Evolutionary conservation across 495 filamentous ascomycete species (phyloP).

Genomic region (Penicillium robsamsonii): DNA sequence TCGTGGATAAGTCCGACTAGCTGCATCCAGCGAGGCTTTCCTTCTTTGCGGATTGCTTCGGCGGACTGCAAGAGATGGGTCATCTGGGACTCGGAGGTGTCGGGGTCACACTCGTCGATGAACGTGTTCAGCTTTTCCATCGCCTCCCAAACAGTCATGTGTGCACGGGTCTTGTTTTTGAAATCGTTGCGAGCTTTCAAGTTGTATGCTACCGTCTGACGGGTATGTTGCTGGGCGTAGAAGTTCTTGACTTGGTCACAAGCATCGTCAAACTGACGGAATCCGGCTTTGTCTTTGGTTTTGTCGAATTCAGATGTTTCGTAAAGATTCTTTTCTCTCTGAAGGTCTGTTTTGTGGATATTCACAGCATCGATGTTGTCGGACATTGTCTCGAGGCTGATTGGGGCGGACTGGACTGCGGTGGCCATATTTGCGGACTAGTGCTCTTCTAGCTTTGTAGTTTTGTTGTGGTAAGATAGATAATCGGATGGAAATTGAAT

Average conservation of each 20-base stretch:
- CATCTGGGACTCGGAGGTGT: conserved; percentile 81
- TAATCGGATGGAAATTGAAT: no score
- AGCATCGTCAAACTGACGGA: conserved; percentile 75
- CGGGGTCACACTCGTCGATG: conserved; percentile 84
- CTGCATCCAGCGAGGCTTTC: conserved; percentile 92
- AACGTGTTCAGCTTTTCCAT: conserved; percentile 87
- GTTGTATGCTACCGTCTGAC: conserved; percentile 84
- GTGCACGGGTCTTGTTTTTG: conserved; percentile 62
- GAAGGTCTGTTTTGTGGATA: neutral
- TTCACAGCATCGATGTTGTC: conserved; percentile 6
- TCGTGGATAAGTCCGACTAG: conserved; percentile 83
- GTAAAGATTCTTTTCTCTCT: conserved; percentile 19
- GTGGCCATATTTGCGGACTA: neutral
- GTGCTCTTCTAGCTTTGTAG: neutral
- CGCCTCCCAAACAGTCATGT: conserved; percentile 84
- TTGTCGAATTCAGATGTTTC: conserved; percentile 66
- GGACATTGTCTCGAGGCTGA: neutral
- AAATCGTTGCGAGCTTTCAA: conserved; percentile 70
- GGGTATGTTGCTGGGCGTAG: conserved; percentile 79
- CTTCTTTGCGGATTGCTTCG: conserved; percentile 81
- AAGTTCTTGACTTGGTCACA: conserved; percentile 79
- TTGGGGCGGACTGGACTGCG: neutral
- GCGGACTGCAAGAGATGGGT: conserved; percentile 84
- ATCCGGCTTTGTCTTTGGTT: conserved; percentile 75
- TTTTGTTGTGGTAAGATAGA: no score